Conservation (phyloP, 352 stramenopile genomes). For the Thalassiosira delicatula region DNA sequence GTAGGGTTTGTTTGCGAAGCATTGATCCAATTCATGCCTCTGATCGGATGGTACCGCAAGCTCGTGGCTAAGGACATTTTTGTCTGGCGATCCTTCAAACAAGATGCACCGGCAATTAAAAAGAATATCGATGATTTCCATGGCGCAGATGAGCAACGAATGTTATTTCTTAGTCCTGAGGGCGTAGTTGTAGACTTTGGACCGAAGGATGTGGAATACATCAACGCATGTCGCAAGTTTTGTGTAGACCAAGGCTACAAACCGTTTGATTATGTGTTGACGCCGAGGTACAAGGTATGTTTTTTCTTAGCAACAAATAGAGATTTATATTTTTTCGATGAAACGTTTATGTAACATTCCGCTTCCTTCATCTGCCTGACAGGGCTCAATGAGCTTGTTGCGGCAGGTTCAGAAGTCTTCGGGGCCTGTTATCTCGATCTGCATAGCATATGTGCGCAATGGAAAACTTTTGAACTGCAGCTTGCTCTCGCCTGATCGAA, state of each 20-base stretch:
- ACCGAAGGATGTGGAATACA: conserved; percentile 52
- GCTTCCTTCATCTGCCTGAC: no score
- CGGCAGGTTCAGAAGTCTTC: no score
- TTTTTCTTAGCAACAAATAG: neutral
- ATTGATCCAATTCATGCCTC: conserved; percentile 50
- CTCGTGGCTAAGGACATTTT: conserved; percentile 66
- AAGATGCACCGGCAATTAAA: conserved; percentile 51
- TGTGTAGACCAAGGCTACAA: conserved; percentile 43
- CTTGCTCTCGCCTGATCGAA: conserved; percentile 54
- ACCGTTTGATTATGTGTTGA: conserved; percentile 66
- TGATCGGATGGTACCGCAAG: conserved; percentile 63
- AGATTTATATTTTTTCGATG: no score
- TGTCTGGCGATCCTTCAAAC: conserved; percentile 57
- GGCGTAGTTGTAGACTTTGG: conserved; percentile 61
- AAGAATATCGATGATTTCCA: conserved; percentile 59
- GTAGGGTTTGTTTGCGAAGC: conserved; percentile 54
- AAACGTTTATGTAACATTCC: no score
- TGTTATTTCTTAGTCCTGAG: conserved; percentile 59
- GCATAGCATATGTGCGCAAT: conserved; percentile 54
- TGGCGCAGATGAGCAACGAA: conserved; percentile 36
- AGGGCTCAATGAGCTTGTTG: no score
- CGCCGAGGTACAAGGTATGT: conserved; percentile 61
- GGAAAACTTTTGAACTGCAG: conserved; percentile 63
- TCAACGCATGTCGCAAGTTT: conserved; percentile 55
- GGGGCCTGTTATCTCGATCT: no score